Percentiles rank a stretch among this genome's conserved stretches.
Conservation (phyloP, 2,329 filamentous ascomycete genomes). For the Beauveria medogensis region DNA sequence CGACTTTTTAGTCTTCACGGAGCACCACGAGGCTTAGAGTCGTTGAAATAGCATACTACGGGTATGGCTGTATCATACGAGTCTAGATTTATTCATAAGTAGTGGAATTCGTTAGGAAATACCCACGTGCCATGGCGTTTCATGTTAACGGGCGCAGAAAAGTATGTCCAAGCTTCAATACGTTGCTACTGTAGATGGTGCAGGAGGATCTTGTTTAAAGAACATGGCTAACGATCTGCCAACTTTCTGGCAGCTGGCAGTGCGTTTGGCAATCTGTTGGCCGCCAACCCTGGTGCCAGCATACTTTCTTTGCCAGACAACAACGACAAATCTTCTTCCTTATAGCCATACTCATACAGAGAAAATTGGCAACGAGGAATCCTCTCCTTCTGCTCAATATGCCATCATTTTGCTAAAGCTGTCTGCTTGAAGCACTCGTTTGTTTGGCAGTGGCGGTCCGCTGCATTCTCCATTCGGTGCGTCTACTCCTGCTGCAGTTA, state of each 20-base stretch:
- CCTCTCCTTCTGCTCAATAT: not conserved
- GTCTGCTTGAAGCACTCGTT: not conserved
- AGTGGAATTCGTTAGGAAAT: too few species aligned
- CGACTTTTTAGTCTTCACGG: not conserved
- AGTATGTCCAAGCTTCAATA: not conserved
- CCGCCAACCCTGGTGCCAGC: not conserved
- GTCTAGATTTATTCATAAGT: not conserved
- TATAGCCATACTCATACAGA: not conserved
- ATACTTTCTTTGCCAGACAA: not conserved
- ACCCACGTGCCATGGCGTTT: not conserved
- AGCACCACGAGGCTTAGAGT: not conserved
- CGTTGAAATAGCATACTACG: slow-evolving; percentile 4
- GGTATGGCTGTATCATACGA: slow-evolving; percentile 8
- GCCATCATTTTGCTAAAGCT: not conserved
- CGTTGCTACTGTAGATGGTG: too few species aligned
- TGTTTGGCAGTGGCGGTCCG: slow-evolving; percentile 2
- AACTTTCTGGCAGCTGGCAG: not conserved
- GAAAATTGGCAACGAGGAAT: not conserved
- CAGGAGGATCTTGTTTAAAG: not conserved
- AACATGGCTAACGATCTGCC: not conserved
- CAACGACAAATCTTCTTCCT: not conserved
- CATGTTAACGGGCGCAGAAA: too few species aligned
- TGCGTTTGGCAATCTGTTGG: not conserved
- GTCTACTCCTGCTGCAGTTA: not conserved
- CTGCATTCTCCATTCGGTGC: not conserved